A percentile compares a stretch with the other conserved stretches of the same genome.
Evolutionary conservation across 2,329 filamentous ascomycete species (phyloP).

Genomic region (Ceratocystis harringtonii): DNA sequence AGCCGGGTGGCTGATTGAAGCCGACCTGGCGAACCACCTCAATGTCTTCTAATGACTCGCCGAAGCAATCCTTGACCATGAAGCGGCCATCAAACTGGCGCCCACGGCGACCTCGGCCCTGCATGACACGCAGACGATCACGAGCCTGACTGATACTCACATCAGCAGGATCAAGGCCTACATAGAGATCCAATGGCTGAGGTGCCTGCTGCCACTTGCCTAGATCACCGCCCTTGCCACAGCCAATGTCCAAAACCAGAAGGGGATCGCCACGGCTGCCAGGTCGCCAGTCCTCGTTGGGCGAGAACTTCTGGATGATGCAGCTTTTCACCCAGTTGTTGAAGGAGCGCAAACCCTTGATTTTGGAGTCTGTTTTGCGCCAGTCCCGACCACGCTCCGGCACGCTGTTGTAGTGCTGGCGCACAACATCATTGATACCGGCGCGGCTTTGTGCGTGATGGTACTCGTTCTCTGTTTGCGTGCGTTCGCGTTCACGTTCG

Average conservation of each 20-base stretch:
- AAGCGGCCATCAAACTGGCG: constrained; percentile 75
- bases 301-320: constrained; percentile 90
- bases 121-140: constrained; percentile 67
- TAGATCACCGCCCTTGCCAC: constrained; percentile 89
- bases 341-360: constrained; percentile 85
- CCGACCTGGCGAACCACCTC: constrained; percentile 74
- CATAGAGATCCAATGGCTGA: constrained; percentile 82
- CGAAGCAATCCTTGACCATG: constrained; percentile 82
- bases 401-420: constrained; percentile 90
- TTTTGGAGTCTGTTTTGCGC: constrained; percentile 84
- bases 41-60: constrained; percentile 66
- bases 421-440: constrained; percentile 67
- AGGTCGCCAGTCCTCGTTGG: constrained; percentile 56
- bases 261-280: constrained; percentile 44
- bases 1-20: constrained; percentile 55
- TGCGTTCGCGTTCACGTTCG: constrained; percentile 28
- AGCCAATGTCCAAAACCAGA: constrained; percentile 83
- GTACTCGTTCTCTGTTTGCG: neutral
- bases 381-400: constrained; percentile 88
- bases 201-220: constrained; percentile 93
- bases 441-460: neutral
- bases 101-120: constrained; percentile 40
- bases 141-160: constrained; percentile 81
- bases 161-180: constrained; percentile 85
- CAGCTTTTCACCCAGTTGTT: constrained; percentile 99